phyloP scores from a whole-genome alignment of 768 basidiomycete species.

The Boletus sp. region DNA sequence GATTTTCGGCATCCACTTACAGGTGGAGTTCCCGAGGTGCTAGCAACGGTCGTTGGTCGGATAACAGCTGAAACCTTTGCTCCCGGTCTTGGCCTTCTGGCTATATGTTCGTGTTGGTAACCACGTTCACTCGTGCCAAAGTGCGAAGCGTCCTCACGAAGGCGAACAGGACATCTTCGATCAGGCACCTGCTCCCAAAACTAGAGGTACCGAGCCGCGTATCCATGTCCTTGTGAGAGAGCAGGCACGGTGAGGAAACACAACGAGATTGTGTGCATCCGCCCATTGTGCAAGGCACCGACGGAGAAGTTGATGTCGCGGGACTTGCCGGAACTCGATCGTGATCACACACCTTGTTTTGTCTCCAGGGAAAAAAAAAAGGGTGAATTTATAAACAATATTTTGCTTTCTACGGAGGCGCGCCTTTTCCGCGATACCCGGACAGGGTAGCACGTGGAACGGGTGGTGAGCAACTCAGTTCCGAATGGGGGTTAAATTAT shows the following conservation, averaged over 20 bases:
- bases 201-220: neutral
- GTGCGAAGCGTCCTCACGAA: constrained; percentile 11
- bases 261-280: too few relatives aligned
- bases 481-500: constrained; percentile 11
- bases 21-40: constrained; percentile 1
- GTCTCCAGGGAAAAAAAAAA: constrained; percentile 3
- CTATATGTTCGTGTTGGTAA: constrained; percentile 1
- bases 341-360: constrained; percentile 11
- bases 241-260: too few relatives aligned
- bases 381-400: neutral
- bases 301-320: constrained; percentile 16
- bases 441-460: constrained; percentile 13
- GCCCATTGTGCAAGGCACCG: constrained; percentile 20
- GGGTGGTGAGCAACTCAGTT: too few relatives aligned
- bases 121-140: constrained; percentile 6
- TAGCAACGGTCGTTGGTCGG: neutral
- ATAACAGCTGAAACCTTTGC: constrained; percentile 10
- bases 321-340: constrained; percentile 24
- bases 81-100: constrained; percentile 1
- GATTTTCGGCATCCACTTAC: neutral
- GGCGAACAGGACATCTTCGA: neutral
- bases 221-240: constrained; percentile 13
- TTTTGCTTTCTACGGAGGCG: too few relatives aligned
- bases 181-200: constrained; percentile 9
- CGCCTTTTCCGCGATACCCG: constrained; percentile 5